These are phyloP conservation scores for Lichtheimia ornata DNA, from an alignment of 371 early-diverging fungal species.

Conservation along the genomic window DNA sequence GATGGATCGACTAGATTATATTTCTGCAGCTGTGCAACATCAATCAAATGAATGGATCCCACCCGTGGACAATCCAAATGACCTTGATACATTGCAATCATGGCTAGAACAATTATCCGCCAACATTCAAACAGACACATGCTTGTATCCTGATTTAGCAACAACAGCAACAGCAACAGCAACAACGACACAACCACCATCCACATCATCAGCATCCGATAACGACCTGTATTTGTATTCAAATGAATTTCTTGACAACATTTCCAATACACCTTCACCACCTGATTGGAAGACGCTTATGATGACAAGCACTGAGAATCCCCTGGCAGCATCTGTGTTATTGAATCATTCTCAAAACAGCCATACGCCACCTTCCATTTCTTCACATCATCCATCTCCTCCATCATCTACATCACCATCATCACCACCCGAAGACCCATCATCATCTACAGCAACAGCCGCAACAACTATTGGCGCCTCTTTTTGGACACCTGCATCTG, in stretches of 20 bases:
- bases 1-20: slow-evolving; percentile 46
- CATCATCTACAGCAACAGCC: not conserved
- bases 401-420: too few relatives aligned
- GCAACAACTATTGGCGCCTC: not conserved
- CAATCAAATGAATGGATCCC: slow-evolving; percentile 27
- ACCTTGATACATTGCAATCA: slow-evolving; percentile 41
- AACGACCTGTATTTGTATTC: not conserved
- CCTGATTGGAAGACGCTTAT: slow-evolving; percentile 14
- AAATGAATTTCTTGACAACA: not conserved
- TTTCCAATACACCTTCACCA: not conserved
- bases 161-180: not conserved
- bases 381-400: not conserved
- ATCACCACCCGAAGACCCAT: not conserved
- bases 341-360: not conserved
- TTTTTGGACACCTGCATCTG: slow-evolving; percentile 18
- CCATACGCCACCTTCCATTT: not conserved
- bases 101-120: slow-evolving; percentile 55
- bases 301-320: slow-evolving; percentile 7
- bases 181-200: slow-evolving; percentile 5
- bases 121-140: slow-evolving; percentile 39
- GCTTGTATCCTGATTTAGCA: slow-evolving; percentile 25
- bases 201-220: not conserved
- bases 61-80: slow-evolving; percentile 37
- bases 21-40: slow-evolving; percentile 29
- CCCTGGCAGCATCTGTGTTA: slow-evolving; percentile 4